Evolutionary conservation across 345 rosid genomes (phyloP), one percentile per base, ranked within the genome.

Genomic region (Excoecaria agallocha): DNA sequence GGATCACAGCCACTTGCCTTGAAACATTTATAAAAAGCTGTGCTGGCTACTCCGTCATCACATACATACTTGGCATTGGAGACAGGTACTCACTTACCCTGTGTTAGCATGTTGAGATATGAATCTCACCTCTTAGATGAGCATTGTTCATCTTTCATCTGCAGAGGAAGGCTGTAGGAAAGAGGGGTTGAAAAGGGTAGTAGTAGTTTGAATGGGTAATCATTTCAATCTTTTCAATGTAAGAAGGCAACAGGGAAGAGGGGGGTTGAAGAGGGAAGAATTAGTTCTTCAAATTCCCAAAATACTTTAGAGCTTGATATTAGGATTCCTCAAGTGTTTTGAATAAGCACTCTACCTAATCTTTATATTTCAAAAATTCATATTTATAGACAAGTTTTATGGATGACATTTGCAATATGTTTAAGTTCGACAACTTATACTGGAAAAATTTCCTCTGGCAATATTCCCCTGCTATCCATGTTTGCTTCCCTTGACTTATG

Each of bases 1-100:
- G 99, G 72, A 90, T 95, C 76, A 95, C 98, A 48, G 92, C 98
- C 50, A 84, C 89, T 66, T 95, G 99, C 79, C 99, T 91, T 11
- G 98, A 93, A 72, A 95, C 99, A 49, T 95, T 95, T 71, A 95
- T 95, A 74, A 95, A 93, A 83, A 95, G 98, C 77, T 95, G 99
- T 78, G 99, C 99, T 17, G 98, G 98, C 73, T 91, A 95, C 85
- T 95, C 99, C 61, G 99, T 93, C 76, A 95, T 93, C 82, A 95
- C 99, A 48, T 93, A 95, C 74, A 93, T 95, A 74, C 82, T 95
- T 68, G 99, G 99, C n/a, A 86, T 95, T 75, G 98, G 99, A 85
- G 99, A 95, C 87, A 89, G 99, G 99, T 93, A 76, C 76, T 72
- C 24, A 38, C 35, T 70, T 60, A 46, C 41, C n/a, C n/a, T 57